These are phyloP conservation scores for Fusarium napiforme DNA, from an alignment of 2,329 filamentous ascomycete genomes.

Conservation along the genomic window DNA sequence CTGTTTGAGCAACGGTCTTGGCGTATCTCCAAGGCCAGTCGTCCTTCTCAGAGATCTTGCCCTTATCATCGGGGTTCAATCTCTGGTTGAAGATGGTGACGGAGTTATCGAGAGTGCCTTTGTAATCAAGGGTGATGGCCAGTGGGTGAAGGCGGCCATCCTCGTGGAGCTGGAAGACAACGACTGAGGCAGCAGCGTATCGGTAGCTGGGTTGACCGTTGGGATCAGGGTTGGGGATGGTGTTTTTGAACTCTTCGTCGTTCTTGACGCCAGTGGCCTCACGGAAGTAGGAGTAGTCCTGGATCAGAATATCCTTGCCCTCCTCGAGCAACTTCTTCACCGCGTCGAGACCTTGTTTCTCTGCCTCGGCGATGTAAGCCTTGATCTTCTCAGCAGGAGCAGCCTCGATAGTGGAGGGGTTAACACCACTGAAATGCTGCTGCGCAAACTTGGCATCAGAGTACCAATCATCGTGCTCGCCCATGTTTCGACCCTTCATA, in stretches of 20 bases:
- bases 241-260: slow-evolving; percentile 12
- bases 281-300: slow-evolving; percentile 33
- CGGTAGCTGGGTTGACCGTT: not conserved
- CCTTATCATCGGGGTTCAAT: slow-evolving; percentile 14
- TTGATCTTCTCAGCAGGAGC: slow-evolving; percentile 6
- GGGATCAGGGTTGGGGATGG: not conserved
- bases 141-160: slow-evolving; percentile 30
- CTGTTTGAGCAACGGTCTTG: slow-evolving; percentile 32
- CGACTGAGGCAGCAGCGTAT: slow-evolving; percentile 21
- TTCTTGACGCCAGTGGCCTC: slow-evolving; percentile 19
- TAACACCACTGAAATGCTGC: slow-evolving; percentile 26
- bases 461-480: slow-evolving; percentile 24
- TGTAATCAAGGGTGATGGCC: slow-evolving; percentile 31
- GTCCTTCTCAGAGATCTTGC: slow-evolving; percentile 13
- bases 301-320: slow-evolving; percentile 24
- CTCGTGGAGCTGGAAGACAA: slow-evolving; percentile 27
- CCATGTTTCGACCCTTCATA: slow-evolving; percentile 31
- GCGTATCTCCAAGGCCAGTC: slow-evolving; percentile 37
- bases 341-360: slow-evolving; percentile 21
- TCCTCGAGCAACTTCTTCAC: slow-evolving; percentile 14
- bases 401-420: slow-evolving; percentile 14
- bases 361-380: slow-evolving; percentile 9
- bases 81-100: slow-evolving; percentile 31
- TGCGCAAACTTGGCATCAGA: slow-evolving; percentile 29
- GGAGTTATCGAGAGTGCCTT: slow-evolving; percentile 9